Percentiles rank a stretch among this genome's conserved stretches.
phyloP scores from a whole-genome alignment of 176 grass and related monocot genomes.

The Oryza coarctata region DNA sequence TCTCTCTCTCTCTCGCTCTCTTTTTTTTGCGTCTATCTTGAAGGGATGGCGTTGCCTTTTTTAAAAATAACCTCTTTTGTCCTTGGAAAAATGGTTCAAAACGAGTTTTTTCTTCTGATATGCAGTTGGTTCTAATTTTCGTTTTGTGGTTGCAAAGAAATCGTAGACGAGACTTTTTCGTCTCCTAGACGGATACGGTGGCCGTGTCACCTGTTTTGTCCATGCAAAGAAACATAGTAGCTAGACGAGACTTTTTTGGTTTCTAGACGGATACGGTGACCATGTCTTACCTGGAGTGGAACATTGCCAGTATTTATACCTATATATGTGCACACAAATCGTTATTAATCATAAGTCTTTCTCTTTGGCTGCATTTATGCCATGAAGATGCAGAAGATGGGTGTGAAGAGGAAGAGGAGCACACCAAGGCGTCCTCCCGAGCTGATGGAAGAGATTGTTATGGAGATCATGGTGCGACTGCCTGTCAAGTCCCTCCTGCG shows the following conservation, averaged over 20 bases:
- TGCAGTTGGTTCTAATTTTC: neutral
- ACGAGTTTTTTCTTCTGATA: neutral
- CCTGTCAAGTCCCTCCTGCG: neutral
- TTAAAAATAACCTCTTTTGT: too few species aligned
- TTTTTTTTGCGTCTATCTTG: too few species aligned
- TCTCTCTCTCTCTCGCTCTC: too few species aligned
- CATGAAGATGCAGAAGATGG: neutral
- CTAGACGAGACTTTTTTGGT: too few species aligned
- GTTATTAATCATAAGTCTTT: neutral
- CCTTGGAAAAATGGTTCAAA: too few species aligned
- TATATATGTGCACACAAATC: neutral
- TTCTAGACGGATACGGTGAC: too few species aligned
- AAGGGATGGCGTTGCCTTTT: too few species aligned
- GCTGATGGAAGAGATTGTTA: neutral
- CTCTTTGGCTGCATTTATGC: neutral
- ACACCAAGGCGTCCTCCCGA: neutral
- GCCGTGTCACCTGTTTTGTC: too few species aligned
- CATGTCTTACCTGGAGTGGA: too few species aligned
- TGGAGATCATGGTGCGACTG: neutral
- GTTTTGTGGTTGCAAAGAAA: neutral
- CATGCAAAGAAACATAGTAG: too few species aligned
- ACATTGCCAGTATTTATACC: too few species aligned
- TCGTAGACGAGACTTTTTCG: neutral
- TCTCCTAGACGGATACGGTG: too few species aligned
- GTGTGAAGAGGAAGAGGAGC: neutral